Conservation (phyloP, 106 monocot genomes). For the Xerophyta viscosa region DNA sequence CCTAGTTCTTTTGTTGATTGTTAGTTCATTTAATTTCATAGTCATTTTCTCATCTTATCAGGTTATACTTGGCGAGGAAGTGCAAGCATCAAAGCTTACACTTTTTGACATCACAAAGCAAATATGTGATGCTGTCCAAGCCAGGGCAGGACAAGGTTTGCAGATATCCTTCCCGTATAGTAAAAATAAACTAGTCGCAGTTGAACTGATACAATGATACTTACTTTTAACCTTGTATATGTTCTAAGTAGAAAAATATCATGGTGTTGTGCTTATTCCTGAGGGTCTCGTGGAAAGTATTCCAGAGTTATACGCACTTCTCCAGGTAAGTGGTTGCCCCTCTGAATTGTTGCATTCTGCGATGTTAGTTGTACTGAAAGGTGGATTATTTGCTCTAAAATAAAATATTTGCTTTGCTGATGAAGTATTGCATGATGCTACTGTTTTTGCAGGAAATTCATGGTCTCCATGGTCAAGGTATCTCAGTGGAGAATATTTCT, state of each 20-base stretch:
- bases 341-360: no score
- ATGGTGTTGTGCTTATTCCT: conserved; percentile 80
- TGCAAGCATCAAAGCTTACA: conserved; percentile 71
- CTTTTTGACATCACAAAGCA: conserved; percentile 84
- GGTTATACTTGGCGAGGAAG: conserved; percentile 92
- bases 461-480: conserved; percentile 58
- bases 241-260: conserved; percentile 53
- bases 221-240: neutral
- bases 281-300: conserved; percentile 89
- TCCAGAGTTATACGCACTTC: conserved; percentile 76
- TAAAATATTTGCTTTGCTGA: no score
- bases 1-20: neutral
- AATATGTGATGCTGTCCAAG: conserved; percentile 84
- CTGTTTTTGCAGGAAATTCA: conserved; percentile 71
- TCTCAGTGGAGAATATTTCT: conserved; percentile 55
- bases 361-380: no score
- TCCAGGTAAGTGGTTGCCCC: conserved; percentile 40
- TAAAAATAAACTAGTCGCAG: no score
- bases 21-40: neutral
- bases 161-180: neutral
- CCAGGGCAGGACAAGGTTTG: conserved; percentile 68
- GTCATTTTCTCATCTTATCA: conserved; percentile 8
- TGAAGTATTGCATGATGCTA: no score
- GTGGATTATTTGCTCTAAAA: no score
- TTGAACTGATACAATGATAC: no score